Conservation (phyloP, 2,329 filamentous ascomycete species). For the Boeremia lycopersici region DNA sequence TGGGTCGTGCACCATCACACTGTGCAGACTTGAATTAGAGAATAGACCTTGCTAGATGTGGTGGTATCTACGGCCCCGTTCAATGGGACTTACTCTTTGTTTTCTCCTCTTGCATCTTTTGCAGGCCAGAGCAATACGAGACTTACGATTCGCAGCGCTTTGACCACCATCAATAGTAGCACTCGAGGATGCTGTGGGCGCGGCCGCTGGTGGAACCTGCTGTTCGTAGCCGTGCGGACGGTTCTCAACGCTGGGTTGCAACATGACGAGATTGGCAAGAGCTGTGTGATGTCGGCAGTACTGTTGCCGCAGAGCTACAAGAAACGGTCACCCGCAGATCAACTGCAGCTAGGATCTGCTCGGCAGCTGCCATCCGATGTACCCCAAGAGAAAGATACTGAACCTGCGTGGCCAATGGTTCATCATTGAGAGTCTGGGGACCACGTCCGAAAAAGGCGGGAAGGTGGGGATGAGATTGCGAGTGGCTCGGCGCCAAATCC, state of each 20-base stretch:
- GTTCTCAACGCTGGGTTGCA: not conserved
- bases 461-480: not conserved
- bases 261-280: not conserved
- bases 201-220: not conserved
- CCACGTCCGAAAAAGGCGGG: not conserved
- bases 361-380: not conserved
- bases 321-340: not conserved
- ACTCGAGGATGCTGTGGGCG: not conserved
- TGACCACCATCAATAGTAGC: not conserved
- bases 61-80: not conserved
- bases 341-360: not conserved
- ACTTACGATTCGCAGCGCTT: conserved; percentile 18
- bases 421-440: no score
- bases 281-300: not conserved
- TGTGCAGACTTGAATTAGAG: conserved; percentile 1
- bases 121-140: conserved; percentile 32
- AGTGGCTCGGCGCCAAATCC: not conserved
- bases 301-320: not conserved
- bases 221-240: not conserved
- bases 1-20: conserved; percentile 33
- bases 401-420: not conserved
- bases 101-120: conserved; percentile 37
- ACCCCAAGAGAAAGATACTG: not conserved
- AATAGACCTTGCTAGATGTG: not conserved
- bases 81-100: conserved; percentile 26